Evolutionary conservation across 1,284 basidiomycete species (phyloP).

Genomic region (Sanghuangporus baumii): DNA sequence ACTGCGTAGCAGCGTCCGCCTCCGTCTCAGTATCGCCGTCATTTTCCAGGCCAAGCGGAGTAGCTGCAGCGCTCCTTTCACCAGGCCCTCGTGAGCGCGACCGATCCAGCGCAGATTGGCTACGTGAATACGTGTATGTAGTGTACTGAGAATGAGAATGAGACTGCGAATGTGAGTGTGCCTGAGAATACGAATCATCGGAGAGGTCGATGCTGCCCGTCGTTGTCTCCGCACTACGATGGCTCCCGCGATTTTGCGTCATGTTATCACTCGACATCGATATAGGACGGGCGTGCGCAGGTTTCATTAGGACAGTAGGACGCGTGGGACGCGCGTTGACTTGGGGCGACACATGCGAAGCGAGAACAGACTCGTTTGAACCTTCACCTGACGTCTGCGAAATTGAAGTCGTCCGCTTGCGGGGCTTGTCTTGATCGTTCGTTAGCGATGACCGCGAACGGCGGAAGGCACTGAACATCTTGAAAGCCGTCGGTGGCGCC

Average conservation of each 20-base stretch:
- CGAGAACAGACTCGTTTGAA: constrained; percentile 20
- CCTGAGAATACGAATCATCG: constrained; percentile 7
- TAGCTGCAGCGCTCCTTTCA: background rate
- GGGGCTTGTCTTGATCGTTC: constrained; percentile 23
- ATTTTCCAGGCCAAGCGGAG: background rate
- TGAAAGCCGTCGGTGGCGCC: constrained; percentile 53
- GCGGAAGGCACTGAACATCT: constrained; percentile 58
- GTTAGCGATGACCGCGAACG: constrained; percentile 45
- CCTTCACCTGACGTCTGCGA: constrained; percentile 22
- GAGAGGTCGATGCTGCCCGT: constrained; percentile 15
- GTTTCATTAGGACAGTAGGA: constrained; percentile 27
- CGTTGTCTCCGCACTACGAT: constrained; percentile 31
- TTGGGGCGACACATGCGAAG: background rate
- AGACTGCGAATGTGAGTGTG: constrained; percentile 1
- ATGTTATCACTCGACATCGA: constrained; percentile 32
- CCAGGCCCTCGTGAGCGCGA: constrained; percentile 1
- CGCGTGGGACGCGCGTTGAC: constrained; percentile 22
- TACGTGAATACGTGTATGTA: background rate
- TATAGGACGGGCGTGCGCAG: constrained; percentile 25
- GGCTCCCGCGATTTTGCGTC: constrained; percentile 28
- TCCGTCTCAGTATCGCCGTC: constrained; percentile 4
- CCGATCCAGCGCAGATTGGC: background rate
- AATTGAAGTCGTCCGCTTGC: background rate
- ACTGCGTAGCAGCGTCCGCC: background rate
- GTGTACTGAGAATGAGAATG: background rate